Percentiles rank a stretch among this genome's conserved stretches.
phyloP scores from a whole-genome alignment of 2,329 filamentous ascomycete species.

The Cadophora luteo-olivacea region DNA sequence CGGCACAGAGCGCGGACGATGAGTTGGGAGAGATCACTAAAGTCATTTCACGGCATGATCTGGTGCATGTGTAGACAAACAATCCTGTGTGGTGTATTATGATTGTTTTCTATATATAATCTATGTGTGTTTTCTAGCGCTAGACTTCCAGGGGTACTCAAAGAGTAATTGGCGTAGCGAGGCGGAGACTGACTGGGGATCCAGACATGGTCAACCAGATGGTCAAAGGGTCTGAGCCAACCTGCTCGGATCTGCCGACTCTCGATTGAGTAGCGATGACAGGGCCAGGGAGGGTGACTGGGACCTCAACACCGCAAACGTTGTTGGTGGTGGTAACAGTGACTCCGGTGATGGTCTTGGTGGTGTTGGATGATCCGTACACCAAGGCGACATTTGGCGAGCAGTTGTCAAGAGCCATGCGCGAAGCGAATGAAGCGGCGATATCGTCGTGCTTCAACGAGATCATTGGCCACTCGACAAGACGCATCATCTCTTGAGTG shows the following conservation, averaged over 20 bases:
- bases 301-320: slow-evolving; percentile 36
- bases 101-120: slow-evolving; percentile 1
- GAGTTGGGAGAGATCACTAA: neutral
- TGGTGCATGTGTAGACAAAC: neutral
- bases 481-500: slow-evolving; percentile 14
- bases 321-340: slow-evolving; percentile 50
- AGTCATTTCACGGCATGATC: neutral
- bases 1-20: neutral
- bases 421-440: slow-evolving; percentile 56
- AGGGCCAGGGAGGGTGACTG: slow-evolving; percentile 46
- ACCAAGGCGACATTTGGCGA: slow-evolving; percentile 34
- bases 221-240: slow-evolving; percentile 60
- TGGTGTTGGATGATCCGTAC: slow-evolving; percentile 26
- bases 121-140: neutral
- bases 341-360: slow-evolving; percentile 33
- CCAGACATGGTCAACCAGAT: slow-evolving; percentile 56
- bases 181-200: slow-evolving; percentile 51
- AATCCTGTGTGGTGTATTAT: slow-evolving; percentile 2
- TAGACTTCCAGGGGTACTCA: slow-evolving; percentile 8
- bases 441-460: slow-evolving; percentile 62
- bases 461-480: slow-evolving; percentile 56
- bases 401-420: slow-evolving; percentile 44
- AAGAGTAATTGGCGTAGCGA: slow-evolving; percentile 28
- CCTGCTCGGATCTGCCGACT: slow-evolving; percentile 47
- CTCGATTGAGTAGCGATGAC: slow-evolving; percentile 31